These are phyloP conservation scores for Hypomyces rosellus DNA, from an alignment of 2,329 filamentous ascomycete genomes.

Conservation along the genomic window DNA sequence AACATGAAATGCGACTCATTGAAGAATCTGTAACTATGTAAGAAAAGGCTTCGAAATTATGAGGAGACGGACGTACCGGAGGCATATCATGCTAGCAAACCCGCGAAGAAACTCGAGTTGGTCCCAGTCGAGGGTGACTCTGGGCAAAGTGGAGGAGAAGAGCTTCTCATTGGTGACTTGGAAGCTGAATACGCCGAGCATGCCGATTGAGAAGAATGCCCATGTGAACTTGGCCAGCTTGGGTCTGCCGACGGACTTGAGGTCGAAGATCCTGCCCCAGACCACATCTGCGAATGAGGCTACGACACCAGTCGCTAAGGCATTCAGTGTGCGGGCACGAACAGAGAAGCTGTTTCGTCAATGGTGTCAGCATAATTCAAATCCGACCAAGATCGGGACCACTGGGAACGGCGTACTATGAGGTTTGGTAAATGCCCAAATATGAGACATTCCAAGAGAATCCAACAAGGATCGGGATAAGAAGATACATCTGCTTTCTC, in stretches of 20 bases:
- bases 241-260: slow-evolving; percentile 34
- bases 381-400: slow-evolving; percentile 34
- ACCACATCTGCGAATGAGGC: slow-evolving; percentile 40
- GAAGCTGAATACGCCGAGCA: slow-evolving; percentile 41
- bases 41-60: background rate
- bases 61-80: slow-evolving; percentile 26
- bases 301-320: slow-evolving; percentile 14
- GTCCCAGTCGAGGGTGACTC: slow-evolving; percentile 40
- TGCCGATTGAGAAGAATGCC: slow-evolving; percentile 32
- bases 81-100: slow-evolving; percentile 42
- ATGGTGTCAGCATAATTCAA: background rate
- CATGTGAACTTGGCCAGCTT: slow-evolving; percentile 38
- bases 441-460: slow-evolving; percentile 48
- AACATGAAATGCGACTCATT: slow-evolving; percentile 48
- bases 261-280: slow-evolving; percentile 45
- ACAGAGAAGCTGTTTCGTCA: background rate
- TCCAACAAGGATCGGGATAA: slow-evolving; percentile 43
- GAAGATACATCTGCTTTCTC: slow-evolving; percentile 39
- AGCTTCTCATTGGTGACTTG: slow-evolving; percentile 38
- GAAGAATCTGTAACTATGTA: slow-evolving; percentile 30
- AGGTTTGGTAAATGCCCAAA: slow-evolving; percentile 45
- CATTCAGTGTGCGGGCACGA: background rate
- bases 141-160: background rate
- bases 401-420: slow-evolving; percentile 42
- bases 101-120: slow-evolving; percentile 37